Percentiles rank a stretch among this genome's conserved stretches.
Conservation (phyloP, 257 asterid genomes). For the Fraxinus anomala region DNA sequence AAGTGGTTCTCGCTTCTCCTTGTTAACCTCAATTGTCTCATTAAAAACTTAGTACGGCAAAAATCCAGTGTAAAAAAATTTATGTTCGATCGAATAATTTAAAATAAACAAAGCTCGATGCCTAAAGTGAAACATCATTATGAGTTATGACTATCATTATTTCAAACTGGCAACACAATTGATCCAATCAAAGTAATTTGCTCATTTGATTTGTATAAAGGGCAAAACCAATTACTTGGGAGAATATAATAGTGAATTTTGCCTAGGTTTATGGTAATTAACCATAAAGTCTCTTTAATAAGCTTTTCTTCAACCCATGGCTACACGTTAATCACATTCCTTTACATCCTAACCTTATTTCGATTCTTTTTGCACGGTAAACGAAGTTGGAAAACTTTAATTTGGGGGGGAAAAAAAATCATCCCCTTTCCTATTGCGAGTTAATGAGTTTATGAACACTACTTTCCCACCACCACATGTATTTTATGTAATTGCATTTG, state of each 20-base stretch:
- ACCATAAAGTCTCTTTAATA: background rate
- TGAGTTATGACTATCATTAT: background rate
- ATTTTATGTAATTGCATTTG: too few species aligned
- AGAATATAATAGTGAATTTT: background rate
- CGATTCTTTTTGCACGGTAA: background rate
- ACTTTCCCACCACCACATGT: too few species aligned
- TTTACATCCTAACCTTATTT: too few species aligned
- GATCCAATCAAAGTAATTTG: background rate
- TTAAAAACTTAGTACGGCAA: too few species aligned
- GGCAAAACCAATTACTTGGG: background rate
- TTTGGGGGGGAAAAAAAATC: background rate
- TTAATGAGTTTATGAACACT: too few species aligned
- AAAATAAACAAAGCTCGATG: background rate
- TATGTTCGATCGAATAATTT: background rate
- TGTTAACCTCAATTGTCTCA: too few species aligned
- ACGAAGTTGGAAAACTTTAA: slow-evolving; percentile 1
- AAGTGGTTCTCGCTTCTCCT: too few species aligned
- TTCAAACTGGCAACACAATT: background rate
- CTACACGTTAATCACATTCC: background rate
- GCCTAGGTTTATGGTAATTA: background rate
- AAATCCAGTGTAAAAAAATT: too few species aligned
- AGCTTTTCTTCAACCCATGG: background rate
- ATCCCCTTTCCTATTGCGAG: background rate
- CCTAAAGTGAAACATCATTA: background rate
- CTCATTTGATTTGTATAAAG: background rate